Conservation (phyloP, 257 asterid species). For the Euphrasia confusa region DNA sequence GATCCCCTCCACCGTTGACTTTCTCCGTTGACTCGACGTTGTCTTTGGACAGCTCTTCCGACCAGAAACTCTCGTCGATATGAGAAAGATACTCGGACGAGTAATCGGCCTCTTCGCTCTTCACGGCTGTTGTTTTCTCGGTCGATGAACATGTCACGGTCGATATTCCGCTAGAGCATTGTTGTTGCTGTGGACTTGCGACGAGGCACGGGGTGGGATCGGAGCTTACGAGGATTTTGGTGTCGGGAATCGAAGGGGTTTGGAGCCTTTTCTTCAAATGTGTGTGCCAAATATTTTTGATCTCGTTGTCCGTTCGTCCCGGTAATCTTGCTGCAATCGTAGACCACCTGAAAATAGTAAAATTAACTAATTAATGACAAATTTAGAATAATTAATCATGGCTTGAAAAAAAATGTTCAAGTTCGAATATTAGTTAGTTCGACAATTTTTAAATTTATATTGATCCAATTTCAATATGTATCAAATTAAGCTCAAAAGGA, state of each 20-base stretch:
- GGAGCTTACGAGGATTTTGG: constrained; percentile 20
- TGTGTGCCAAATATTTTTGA: constrained; percentile 90
- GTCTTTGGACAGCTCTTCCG: constrained; percentile 36
- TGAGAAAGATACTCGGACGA: constrained; percentile 42
- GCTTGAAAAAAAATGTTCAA: too few relatives aligned
- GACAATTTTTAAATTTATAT: too few relatives aligned
- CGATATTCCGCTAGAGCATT: constrained; percentile 55
- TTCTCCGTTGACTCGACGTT: constrained; percentile 15
- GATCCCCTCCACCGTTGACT: not conserved
- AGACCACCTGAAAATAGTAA: constrained; percentile 57
- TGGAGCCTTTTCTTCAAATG: constrained; percentile 66
- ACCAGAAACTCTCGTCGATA: constrained; percentile 72
- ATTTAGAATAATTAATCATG: too few relatives aligned
- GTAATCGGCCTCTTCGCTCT: constrained; percentile 44
- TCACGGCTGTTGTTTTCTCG: not conserved
- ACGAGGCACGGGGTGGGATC: constrained; percentile 5
- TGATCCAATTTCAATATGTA: too few relatives aligned
- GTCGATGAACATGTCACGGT: constrained; percentile 43
- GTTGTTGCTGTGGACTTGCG: constrained; percentile 37
- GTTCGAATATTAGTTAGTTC: too few relatives aligned
- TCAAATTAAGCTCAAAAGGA: too few relatives aligned
- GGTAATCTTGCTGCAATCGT: constrained; percentile 81
- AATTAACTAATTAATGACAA: not conserved
- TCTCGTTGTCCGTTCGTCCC: constrained; percentile 86
- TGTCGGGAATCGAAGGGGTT: constrained; percentile 23